Evolutionary conservation across 139 green algal genomes (phyloP), one percentile per base, ranked within the genome.

Genomic region (Micromonas commoda): DNA sequence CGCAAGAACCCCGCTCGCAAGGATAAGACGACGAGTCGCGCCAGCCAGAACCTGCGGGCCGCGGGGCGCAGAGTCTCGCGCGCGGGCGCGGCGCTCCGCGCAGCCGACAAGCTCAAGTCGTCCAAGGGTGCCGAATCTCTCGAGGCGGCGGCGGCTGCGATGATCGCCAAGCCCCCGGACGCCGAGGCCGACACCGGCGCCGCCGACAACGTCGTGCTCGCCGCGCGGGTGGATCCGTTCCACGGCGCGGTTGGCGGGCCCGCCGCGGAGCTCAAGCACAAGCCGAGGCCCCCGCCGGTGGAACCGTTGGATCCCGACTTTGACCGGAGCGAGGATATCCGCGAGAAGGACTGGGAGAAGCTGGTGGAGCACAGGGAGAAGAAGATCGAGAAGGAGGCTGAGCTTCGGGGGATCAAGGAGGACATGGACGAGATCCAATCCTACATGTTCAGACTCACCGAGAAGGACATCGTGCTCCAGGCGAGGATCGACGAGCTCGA

Each of bases 301-400:
- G 63, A 70, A 13, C 63, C 63, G 63, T 19, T 70, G 9, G 63
- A 70, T 19, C 82, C 16, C 21, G 39, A 26, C 26, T 29, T 68
- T 23, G 75, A 80, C 61, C 21, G 57, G 4, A 31, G 32, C 4
- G 75, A 80, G 57, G 75, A 61, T 3, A 19, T 76, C 31, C 61
- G 71, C 21, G n/a, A 60, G 26, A 28, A 38, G 13, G 77, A 67
- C 51, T 77, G 77, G 67, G 69, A 77, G 3, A 29, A 34, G 68
- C 77, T 82, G 2, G 68, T 82, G 5, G 75, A 80, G 26, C 63
- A 64, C 35, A 63, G 80, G 68, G 39, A 76, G 26, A 24, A 35
- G 28, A 85, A 85, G 77, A 77, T 85, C 61, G 64, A 68, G 72
- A 63, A 33, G 4, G 81, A 85, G 72, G 63, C 52, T 13, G 63